Evolutionary conservation across 2,329 filamentous ascomycete species (phyloP).

Genomic region (Pseudocercospora macadamiae): DNA sequence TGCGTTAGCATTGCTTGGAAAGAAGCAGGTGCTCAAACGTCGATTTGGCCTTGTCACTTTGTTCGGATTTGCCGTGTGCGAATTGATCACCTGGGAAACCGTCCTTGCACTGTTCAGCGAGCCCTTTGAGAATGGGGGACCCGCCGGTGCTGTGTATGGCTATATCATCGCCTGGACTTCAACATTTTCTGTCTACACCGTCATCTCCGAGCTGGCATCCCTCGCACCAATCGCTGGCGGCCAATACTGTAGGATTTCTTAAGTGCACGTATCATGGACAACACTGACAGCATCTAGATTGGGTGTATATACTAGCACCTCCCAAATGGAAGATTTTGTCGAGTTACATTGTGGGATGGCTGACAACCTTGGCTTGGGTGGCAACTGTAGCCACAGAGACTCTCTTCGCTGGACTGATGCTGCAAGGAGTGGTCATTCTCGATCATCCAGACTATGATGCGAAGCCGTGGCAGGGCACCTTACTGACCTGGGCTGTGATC

Average conservation of each 20-base stretch:
- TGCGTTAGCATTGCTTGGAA: slow-evolving; percentile 47
- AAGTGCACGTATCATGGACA: background rate
- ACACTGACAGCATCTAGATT: slow-evolving; percentile 45
- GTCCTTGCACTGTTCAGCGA: slow-evolving; percentile 49
- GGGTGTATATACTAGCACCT: slow-evolving; percentile 52
- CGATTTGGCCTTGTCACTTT: slow-evolving; percentile 49
- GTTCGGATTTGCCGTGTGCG: slow-evolving; percentile 50
- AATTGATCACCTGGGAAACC: slow-evolving; percentile 52
- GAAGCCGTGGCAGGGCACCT: slow-evolving; percentile 45
- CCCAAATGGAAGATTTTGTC: slow-evolving; percentile 43
- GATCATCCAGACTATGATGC: slow-evolving; percentile 42
- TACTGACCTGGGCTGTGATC: slow-evolving; percentile 46
- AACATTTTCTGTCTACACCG: slow-evolving; percentile 52
- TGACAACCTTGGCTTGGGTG: slow-evolving; percentile 49
- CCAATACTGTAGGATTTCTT: slow-evolving; percentile 38
- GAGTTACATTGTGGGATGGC: slow-evolving; percentile 50
- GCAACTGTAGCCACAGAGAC: slow-evolving; percentile 48
- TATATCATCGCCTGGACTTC: slow-evolving; percentile 57
- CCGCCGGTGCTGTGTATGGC: slow-evolving; percentile 55
- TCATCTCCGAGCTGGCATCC: slow-evolving; percentile 52
- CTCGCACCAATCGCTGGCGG: slow-evolving; percentile 52
- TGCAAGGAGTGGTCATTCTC: slow-evolving; percentile 46
- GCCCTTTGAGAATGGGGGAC: slow-evolving; percentile 50
- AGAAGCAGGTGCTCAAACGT: slow-evolving; percentile 50
- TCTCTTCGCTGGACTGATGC: slow-evolving; percentile 46